Evolutionary conservation across 768 basidiomycete species (phyloP).

Genomic region (Tricholoma flavovirens): DNA sequence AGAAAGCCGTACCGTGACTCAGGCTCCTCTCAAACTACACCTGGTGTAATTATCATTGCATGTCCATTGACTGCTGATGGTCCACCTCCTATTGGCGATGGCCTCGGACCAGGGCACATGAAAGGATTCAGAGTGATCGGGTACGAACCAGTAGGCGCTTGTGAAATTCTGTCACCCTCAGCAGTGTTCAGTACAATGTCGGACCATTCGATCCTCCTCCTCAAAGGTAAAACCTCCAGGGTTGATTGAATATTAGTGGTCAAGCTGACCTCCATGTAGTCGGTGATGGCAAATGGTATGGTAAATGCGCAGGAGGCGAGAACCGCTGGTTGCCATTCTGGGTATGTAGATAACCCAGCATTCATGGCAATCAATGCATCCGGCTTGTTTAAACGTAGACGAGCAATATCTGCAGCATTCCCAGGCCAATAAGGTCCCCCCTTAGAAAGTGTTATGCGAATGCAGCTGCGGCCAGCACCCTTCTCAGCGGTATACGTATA

Average conservation of each 20-base stretch:
- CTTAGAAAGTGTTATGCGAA: conserved; percentile 29
- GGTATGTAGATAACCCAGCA: conserved; percentile 33
- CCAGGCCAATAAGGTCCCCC: conserved; percentile 9
- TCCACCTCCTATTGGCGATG: background rate
- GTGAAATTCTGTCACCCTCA: conserved; percentile 1
- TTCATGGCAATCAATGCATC: conserved; percentile 39
- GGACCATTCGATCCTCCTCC: background rate
- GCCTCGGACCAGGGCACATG: conserved; percentile 15
- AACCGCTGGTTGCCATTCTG: conserved; percentile 31
- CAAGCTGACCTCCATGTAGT: conserved; percentile 14
- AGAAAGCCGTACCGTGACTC: too few relatives aligned
- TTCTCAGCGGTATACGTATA: conserved; percentile 31
- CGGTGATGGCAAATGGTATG: conserved; percentile 23
- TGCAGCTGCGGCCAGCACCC: conserved; percentile 30
- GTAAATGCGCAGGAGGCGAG: conserved; percentile 18
- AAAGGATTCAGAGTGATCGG: conserved; percentile 16
- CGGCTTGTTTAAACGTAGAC: conserved; percentile 17
- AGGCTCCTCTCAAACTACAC: background rate
- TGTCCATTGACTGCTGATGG: conserved; percentile 12
- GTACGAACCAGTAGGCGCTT: conserved; percentile 2
- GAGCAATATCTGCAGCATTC: conserved; percentile 1
- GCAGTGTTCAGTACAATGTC: conserved; percentile 1
- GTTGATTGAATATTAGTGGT: conserved; percentile 1
- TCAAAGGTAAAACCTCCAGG: background rate
- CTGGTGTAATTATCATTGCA: conserved; percentile 11